Evolutionary conservation across 2,329 filamentous ascomycete genomes (phyloP).

Genomic region (Amauroascus niger): DNA sequence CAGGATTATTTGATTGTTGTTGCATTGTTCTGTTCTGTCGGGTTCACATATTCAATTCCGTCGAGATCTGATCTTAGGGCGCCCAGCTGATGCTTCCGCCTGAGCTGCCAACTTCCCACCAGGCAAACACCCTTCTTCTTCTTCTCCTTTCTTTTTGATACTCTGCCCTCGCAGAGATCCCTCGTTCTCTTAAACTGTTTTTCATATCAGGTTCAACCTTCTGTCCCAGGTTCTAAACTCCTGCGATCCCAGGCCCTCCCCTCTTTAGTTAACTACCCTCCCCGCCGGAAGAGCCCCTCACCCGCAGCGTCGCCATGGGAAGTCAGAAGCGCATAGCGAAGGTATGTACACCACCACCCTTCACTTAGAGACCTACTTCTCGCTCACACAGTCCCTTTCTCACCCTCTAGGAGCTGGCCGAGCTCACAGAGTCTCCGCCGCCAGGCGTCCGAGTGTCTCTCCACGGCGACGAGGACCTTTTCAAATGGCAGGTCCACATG

Average conservation of each 20-base stretch:
- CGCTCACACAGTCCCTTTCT: not conserved
- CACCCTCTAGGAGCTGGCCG: slow-evolving; percentile 47
- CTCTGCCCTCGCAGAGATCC: not conserved
- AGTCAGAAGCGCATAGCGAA: slow-evolving; percentile 42
- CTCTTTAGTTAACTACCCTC: no score
- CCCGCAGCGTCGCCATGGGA: slow-evolving; percentile 24
- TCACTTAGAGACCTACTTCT: not conserved
- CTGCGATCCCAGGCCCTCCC: no score
- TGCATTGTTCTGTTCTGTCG: not conserved
- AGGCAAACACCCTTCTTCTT: not conserved
- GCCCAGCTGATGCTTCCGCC: not conserved
- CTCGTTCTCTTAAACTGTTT: no score
- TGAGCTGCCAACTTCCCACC: not conserved
- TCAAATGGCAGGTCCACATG: slow-evolving; percentile 59
- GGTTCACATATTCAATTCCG: no score
- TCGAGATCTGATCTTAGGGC: no score
- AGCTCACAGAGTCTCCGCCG: slow-evolving; percentile 48
- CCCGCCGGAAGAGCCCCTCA: not conserved
- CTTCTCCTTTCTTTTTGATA: not conserved
- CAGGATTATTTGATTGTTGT: not conserved
- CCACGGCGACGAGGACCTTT: slow-evolving; percentile 54
- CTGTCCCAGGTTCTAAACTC: no score
- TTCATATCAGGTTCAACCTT: no score
- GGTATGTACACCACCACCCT: slow-evolving; percentile 22
- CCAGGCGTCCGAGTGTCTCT: slow-evolving; percentile 49